Percentiles rank a stretch among this genome's conserved stretches.
These are phyloP conservation scores for Zygotorulaspora chibaensis DNA, from an alignment of 805 yeast species.

Conservation along the genomic window DNA sequence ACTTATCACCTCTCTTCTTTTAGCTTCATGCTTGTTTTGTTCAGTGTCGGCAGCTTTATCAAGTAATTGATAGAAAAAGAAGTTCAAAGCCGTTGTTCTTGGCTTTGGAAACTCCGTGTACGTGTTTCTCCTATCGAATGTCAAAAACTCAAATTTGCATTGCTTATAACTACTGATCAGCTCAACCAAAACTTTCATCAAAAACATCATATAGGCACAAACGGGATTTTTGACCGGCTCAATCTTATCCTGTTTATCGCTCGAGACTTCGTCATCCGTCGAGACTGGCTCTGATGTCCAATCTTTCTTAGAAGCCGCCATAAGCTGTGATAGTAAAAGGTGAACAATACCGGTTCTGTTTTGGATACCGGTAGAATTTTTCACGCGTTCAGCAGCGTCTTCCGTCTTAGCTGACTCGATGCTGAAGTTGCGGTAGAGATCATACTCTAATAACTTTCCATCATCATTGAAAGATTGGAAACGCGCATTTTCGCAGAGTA, in stretches of 20 bases:
- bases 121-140: constrained; percentile 59
- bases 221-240: constrained; percentile 48
- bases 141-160: constrained; percentile 75
- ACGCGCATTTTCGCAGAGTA: constrained; percentile 40
- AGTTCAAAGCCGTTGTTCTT: constrained; percentile 69
- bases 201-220: constrained; percentile 63
- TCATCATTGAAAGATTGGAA: constrained; percentile 45
- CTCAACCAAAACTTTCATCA: constrained; percentile 66
- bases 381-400: constrained; percentile 10
- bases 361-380: constrained; percentile 7
- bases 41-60: constrained; percentile 45
- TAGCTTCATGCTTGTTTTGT: constrained; percentile 36
- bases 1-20: constrained; percentile 55
- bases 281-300: constrained; percentile 39
- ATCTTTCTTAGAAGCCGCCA: constrained; percentile 43
- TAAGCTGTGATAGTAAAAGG: constrained; percentile 58
- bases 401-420: constrained; percentile 23
- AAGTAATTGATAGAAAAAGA: constrained; percentile 69
- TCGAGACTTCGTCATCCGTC: constrained; percentile 28
- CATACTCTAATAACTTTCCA: constrained; percentile 23
- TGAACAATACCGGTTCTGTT: constrained; percentile 58
- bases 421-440: constrained; percentile 24
- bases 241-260: constrained; percentile 31
- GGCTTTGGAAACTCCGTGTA: constrained; percentile 51
- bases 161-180: constrained; percentile 72